Evolutionary conservation across 345 rosid genomes (phyloP).

Genomic region (Syzygium oleosum): DNA sequence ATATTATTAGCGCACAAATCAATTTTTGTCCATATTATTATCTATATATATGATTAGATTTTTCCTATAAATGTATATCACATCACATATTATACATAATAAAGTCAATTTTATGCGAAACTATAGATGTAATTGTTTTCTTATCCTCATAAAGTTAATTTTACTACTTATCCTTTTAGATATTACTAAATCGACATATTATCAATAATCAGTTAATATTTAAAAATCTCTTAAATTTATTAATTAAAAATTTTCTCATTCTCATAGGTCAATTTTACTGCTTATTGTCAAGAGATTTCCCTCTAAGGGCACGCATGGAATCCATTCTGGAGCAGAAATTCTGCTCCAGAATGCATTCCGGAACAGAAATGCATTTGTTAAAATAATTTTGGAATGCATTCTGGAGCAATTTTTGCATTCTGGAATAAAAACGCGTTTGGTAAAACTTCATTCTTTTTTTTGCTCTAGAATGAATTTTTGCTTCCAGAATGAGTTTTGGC

Average conservation of each 20-base stretch:
- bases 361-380: too few species aligned
- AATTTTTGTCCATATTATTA: not conserved
- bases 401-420: too few species aligned
- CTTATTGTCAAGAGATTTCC: not conserved
- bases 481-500: too few species aligned
- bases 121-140: not conserved
- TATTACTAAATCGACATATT: not conserved
- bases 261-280: not conserved
- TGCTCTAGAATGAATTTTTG: too few species aligned
- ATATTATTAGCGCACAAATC: not conserved
- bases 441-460: too few species aligned
- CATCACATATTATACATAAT: not conserved
- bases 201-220: not conserved
- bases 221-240: not conserved
- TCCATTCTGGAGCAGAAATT: too few species aligned
- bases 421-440: too few species aligned
- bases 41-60: not conserved
- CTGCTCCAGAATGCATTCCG: too few species aligned
- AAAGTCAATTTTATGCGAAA: not conserved
- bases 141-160: not conserved
- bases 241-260: not conserved
- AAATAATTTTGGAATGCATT: too few species aligned
- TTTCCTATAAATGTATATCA: not conserved
- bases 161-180: not conserved
- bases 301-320: too few species aligned